Evolutionary conservation across 2,329 filamentous ascomycete genomes (phyloP).

Genomic region (Curvularia lunata): DNA sequence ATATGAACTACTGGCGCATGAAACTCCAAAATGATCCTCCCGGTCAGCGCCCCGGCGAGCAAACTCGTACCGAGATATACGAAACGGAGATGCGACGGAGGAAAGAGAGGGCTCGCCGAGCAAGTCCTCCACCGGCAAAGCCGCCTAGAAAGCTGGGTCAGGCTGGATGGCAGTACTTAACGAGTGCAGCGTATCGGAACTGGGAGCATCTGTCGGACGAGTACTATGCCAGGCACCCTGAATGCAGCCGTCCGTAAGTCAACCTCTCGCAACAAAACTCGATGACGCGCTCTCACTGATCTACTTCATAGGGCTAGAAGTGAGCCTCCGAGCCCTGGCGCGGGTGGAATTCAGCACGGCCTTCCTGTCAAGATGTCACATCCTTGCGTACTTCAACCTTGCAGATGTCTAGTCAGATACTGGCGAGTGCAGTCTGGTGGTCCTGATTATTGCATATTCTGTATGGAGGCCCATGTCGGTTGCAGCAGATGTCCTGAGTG

Average conservation of each 20-base stretch:
- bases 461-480: conserved; percentile 1
- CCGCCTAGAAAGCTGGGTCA: conserved; percentile 9
- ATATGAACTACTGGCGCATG: conserved; percentile 8
- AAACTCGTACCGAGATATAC: not conserved
- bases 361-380: conserved; percentile 20
- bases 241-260: conserved; percentile 9
- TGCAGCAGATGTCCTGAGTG: conserved; percentile 19
- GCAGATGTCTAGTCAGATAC: not conserved
- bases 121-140: conserved; percentile 14
- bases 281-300: not conserved
- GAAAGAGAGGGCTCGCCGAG: not conserved
- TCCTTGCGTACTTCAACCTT: conserved; percentile 9
- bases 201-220: conserved; percentile 9
- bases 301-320: not conserved
- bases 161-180: conserved; percentile 8
- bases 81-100: conserved; percentile 7
- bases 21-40: conserved; percentile 3
- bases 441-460: conserved; percentile 20
- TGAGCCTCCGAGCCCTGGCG: not conserved
- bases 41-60: not conserved
- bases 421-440: conserved; percentile 13
- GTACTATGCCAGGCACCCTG: conserved; percentile 12
- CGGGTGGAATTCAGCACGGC: conserved; percentile 11
- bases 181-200: conserved; percentile 6
- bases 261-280: too few species aligned